These are phyloP conservation scores for Condylostoma magnum DNA, from an alignment of 169 alveolate genomes.

Conservation along the genomic window DNA sequence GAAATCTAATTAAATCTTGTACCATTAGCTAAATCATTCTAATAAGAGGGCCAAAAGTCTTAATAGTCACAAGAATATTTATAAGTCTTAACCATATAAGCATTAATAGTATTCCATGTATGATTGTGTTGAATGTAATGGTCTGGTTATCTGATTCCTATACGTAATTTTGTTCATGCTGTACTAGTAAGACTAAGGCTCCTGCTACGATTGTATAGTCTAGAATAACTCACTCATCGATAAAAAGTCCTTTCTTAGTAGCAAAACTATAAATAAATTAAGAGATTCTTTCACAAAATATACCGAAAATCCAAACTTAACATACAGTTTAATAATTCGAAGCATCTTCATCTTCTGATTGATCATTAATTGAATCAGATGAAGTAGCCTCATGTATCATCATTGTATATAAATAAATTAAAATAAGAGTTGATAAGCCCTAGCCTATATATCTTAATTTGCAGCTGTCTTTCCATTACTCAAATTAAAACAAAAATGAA, in stretches of 20 bases:
- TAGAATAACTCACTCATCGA: slow-evolving; percentile 40
- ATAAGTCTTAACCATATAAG: slow-evolving; percentile 44
- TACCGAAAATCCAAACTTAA: slow-evolving; percentile 40
- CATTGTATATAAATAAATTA: slow-evolving; percentile 36
- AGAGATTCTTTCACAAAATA: slow-evolving; percentile 31
- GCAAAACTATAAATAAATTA: slow-evolving; percentile 26
- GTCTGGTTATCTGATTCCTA: no score
- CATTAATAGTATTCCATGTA: neutral
- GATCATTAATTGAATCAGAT: slow-evolving; percentile 37
- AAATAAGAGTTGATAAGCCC: slow-evolving; percentile 24
- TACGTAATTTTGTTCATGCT: no score
- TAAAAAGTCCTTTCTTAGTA: slow-evolving; percentile 33
- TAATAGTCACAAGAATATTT: slow-evolving; percentile 38
- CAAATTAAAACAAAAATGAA: slow-evolving; percentile 50
- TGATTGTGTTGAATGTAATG: neutral
- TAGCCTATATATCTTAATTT: slow-evolving; percentile 41
- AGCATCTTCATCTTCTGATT: slow-evolving; percentile 32
- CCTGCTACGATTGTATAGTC: no score
- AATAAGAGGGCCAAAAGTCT: slow-evolving; percentile 45
- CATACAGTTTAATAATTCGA: slow-evolving; percentile 33
- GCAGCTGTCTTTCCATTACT: slow-evolving; percentile 44
- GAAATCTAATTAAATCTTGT: neutral
- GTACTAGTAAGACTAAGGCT: no score
- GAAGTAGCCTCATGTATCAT: slow-evolving; percentile 37
- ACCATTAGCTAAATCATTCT: slow-evolving; percentile 48